Evolutionary conservation across 129 eudicot genomes (phyloP), one percentile per base, ranked within the genome.

Genomic region (Flaveria sonorensis): DNA sequence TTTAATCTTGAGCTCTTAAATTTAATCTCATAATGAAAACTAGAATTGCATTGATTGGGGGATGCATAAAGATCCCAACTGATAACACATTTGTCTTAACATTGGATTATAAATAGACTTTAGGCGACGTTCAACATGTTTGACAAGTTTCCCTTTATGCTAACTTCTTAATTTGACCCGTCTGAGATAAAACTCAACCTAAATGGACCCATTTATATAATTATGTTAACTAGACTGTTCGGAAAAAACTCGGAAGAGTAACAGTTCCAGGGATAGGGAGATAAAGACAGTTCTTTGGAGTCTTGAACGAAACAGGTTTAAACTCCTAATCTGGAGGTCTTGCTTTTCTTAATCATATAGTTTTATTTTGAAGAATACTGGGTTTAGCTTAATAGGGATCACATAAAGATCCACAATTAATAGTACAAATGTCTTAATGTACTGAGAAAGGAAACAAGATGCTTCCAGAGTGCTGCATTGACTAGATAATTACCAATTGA

Each of bases 381-480:
- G 61, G 20, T 55, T n/a, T 55, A 55, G 61, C 61, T 55, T 55
- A 55, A n/a, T 2, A 7, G 61, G 26, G 26, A 55, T 19, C 15
- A 57, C 15, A 57, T 57, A 57, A 57, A 57, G 14, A 20, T 57
- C 15, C 14, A 10, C 59, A n/a, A n/a, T n/a, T 52, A 16, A 52
- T 16, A 52, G 23, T 52, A 52, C 21, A n/a, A 20, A 7, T 52
- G 59, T 52, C 59, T 52, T 52, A 19, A 55, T 55, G 28, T 18
- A 55, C 20, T 2, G 28, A 19, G 28, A 55, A 52, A 52, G 10
- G 21, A 52, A 55, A 55, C 62, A 55, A 1, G 59, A n/a, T 48
- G 23, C 59, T 52, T 52, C 62, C 26, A 55, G 7, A 6, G 20
- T 55, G 62, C 62, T 55, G 62, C 62, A 55, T 55, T 55, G 62